Base-by-base conservation (phyloP, 495 filamentous ascomycete species). In the Aspergillus diversus region DNA sequence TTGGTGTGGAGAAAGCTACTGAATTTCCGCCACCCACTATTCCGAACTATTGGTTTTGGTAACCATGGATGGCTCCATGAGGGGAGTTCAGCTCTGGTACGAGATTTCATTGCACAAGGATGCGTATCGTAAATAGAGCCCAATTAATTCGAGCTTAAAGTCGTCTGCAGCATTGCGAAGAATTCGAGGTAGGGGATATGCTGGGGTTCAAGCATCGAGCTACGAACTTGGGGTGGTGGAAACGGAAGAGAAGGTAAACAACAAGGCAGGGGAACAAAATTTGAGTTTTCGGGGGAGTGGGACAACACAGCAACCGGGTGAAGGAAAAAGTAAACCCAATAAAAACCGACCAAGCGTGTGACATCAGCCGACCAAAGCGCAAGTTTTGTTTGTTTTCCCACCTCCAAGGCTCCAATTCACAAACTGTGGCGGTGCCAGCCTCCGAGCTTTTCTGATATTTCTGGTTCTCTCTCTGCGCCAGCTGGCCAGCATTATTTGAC, bases 21-120 rank as follows among this genome's bases (percentile, higher is more conserved):
- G 62, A 43, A 32, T 55, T 59, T 60, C 62, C 56, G 43, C 62
- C 62, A 64, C 62, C 50, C 50, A 42, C 56, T 59, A 56, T 42
- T 15, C 48, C 48, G 16, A 51, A 51, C 54, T 48, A 57, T 57
- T 51, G 16, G 16, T 31, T 50, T 27, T 0, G 9, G n/a, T 31
- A 7, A 7, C 47, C 47, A 50, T n/a, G 47, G 47, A 50, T 17
- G 7, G 47, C 16, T 50, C 16, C 27, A 31, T 31, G n/a, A 43
- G 39, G 5, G 17, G n/a, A 8, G 21, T 7, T 31, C 5, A 21
- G 46, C 15, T 31, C n/a, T 6, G 11, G 16, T 9, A 50, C 9
- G 6, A 17, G 9, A 21, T 17, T 21, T 5, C 16, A 27, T 49
- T 16, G 17, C 46, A 49, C 17, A 12, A 49, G 15, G 46, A 49